Evolutionary conservation across 169 alveolate species (phyloP).

Genomic region (Babesia divergens): DNA sequence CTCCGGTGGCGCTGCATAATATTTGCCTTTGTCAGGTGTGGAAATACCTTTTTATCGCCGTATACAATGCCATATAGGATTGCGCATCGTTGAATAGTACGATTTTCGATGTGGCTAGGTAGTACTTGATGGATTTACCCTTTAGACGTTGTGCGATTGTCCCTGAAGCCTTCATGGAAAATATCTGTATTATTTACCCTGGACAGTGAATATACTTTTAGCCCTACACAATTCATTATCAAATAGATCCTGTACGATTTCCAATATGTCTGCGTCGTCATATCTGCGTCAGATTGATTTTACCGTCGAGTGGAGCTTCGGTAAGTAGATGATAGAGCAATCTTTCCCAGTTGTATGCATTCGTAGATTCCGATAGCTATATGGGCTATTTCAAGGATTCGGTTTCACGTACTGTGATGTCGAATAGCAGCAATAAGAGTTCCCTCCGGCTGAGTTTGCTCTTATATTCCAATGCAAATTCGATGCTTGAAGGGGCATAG

Average conservation of each 20-base stretch:
- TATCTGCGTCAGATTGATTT: background rate
- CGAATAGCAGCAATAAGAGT: slow-evolving; percentile 11
- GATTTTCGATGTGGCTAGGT: slow-evolving; percentile 5
- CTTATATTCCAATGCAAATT: slow-evolving; percentile 6
- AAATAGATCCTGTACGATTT: slow-evolving; percentile 2
- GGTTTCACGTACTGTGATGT: background rate
- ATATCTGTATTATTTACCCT: background rate
- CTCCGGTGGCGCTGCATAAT: slow-evolving; percentile 1
- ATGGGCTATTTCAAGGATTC: background rate
- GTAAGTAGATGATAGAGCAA: slow-evolving; percentile 16
- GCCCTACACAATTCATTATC: slow-evolving; percentile 4
- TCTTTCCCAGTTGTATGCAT: slow-evolving; percentile 15
- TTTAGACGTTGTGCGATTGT: slow-evolving; percentile 1
- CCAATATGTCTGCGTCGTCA: background rate
- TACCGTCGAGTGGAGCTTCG: slow-evolving; percentile 24
- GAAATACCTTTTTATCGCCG: background rate
- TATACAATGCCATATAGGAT: background rate
- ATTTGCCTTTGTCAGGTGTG: background rate
- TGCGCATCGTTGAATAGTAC: background rate
- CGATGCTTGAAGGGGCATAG: background rate
- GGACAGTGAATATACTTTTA: background rate
- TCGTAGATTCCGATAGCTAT: slow-evolving; percentile 8
- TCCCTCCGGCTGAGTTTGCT: background rate
- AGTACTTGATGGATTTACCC: background rate
- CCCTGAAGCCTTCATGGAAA: background rate